These are phyloP conservation scores for Wickerhamiella azymoides DNA, from an alignment of 805 yeast species.

Conservation along the genomic window DNA sequence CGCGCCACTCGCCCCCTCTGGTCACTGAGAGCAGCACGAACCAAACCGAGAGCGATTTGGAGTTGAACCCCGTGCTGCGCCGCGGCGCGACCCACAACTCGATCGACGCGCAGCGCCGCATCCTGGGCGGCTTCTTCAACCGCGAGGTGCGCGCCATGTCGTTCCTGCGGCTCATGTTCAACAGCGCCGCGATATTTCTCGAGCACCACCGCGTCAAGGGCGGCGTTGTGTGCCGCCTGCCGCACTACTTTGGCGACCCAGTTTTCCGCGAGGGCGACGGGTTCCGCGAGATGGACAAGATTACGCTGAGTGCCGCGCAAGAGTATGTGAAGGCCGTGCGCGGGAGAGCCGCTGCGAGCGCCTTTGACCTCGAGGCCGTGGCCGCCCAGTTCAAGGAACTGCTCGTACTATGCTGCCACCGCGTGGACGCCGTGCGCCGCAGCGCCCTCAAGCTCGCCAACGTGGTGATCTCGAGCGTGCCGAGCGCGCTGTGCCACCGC, in stretches of 20 bases:
- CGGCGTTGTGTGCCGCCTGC: conserved; percentile 68
- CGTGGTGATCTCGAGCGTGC: conserved; percentile 46
- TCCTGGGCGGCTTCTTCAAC: conserved; percentile 33
- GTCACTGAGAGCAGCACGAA: conserved; percentile 71
- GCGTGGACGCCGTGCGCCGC: conserved; percentile 58
- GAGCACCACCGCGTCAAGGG: conserved; percentile 66
- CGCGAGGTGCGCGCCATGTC: conserved; percentile 27
- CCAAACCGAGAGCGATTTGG: conserved; percentile 82
- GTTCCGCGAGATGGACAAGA: conserved; percentile 50
- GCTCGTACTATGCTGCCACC: conserved; percentile 61
- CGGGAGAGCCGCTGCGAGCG: conserved; percentile 34
- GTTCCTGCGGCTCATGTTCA: conserved; percentile 53
- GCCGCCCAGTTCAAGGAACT: conserved; percentile 59
- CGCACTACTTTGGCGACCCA: conserved; percentile 77
- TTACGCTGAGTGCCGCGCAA: conserved; percentile 45
- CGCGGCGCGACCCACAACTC: conserved; percentile 79
- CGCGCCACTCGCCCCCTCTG: conserved; percentile 75
- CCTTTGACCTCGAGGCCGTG: conserved; percentile 41
- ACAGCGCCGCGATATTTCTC: conserved; percentile 65
- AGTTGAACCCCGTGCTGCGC: conserved; percentile 77
- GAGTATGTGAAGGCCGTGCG: conserved; percentile 35
- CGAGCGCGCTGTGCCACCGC: conserved; percentile 67
- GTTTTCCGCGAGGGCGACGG: conserved; percentile 54
- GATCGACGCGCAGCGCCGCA: conserved; percentile 51
- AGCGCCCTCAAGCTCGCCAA: conserved; percentile 72